Conservation (phyloP, 2,329 filamentous ascomycete species). For the Calonectria montana region DNA sequence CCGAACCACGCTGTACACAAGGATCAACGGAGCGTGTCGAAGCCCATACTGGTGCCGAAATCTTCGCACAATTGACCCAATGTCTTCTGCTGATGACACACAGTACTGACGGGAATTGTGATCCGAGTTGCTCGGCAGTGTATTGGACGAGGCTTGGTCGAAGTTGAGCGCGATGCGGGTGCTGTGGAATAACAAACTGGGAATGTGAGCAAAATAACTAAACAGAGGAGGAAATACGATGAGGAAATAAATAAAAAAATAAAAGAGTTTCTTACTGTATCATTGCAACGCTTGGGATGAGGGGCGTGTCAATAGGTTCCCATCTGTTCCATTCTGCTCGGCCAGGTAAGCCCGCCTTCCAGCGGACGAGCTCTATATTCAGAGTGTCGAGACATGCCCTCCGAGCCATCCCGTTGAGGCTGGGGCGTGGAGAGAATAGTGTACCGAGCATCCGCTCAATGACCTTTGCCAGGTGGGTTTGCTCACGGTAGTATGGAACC, state of each 20-base stretch:
- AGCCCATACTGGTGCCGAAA: conserved; percentile 38
- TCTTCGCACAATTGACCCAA: conserved; percentile 32
- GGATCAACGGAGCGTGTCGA: conserved; percentile 33
- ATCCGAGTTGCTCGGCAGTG: neutral
- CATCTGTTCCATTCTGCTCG: conserved; percentile 35
- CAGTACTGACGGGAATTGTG: conserved; percentile 27
- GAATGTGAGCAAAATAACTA: neutral
- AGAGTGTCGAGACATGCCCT: conserved; percentile 25
- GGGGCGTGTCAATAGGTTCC: conserved; percentile 28
- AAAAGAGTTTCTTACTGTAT: conserved; percentile 35
- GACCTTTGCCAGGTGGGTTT: conserved; percentile 32
- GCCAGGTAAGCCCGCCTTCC: conserved; percentile 31
- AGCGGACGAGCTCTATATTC: conserved; percentile 35
- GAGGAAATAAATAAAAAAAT: no score
- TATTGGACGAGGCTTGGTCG: conserved; percentile 22
- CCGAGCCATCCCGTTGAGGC: conserved; percentile 9
- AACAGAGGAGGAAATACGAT: no score
- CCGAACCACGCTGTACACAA: conserved; percentile 40
- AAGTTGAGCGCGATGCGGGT: conserved; percentile 40
- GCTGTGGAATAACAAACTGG: conserved; percentile 35
- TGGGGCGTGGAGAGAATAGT: conserved; percentile 17
- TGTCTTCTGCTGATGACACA: conserved; percentile 35
- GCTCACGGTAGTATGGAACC: conserved; percentile 33
- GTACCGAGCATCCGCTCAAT: conserved; percentile 37
- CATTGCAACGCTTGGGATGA: conserved; percentile 32